Evolutionary conservation across 2,329 filamentous ascomycete genomes (phyloP), one percentile per base, ranked within the genome.

Genomic region (Colletotrichum destructivum): DNA sequence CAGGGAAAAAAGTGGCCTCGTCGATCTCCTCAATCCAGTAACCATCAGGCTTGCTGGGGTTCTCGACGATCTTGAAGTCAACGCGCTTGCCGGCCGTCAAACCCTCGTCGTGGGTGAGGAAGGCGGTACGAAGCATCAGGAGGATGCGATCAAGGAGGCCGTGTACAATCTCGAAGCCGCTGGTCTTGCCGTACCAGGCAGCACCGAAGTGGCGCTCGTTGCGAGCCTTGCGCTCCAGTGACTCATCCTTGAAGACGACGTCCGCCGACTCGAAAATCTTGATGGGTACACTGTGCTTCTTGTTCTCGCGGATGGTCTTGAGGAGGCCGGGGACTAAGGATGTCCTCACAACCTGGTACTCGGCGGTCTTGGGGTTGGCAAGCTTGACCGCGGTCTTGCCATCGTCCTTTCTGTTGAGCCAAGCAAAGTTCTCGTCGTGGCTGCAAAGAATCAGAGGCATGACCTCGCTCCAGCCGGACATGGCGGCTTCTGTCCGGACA

Each of bases 171-270:
- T 99, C 96, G 82, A 99, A 99, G 52, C 97, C 96, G 76, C 92
- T 95, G 4, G 91, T 94, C 88, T 96, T 98, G 79, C 95, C 95
- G 83, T 96, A 98, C 89, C 93, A 98, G 1, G 95, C 95, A 12
- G 95, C 96, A n/a, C 94, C 94, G 81, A 98, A 98, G 84, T 97
- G 96, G 67, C 96, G 88, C 87, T 98, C 94, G 81, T 99, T 99
- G 76, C 94, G 90, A 76, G 91, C 93, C 85, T 95, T 94, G 75
- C 96, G 91, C 88, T 99, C 96, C 57, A 91, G 83, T 16, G 86
- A 87, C 73, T 92, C 84, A 78, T 98, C 96, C 84, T 98, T 98
- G 87, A 97, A 94, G 40, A 93, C 95, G 23, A 98, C 93, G 78
- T 98, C 96, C 73, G 93, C 92, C 69, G 94, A 93, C 84, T 98